Evolutionary conservation across 2,329 filamentous ascomycete species (phyloP).

Genomic region (Neurospora sp.): DNA sequence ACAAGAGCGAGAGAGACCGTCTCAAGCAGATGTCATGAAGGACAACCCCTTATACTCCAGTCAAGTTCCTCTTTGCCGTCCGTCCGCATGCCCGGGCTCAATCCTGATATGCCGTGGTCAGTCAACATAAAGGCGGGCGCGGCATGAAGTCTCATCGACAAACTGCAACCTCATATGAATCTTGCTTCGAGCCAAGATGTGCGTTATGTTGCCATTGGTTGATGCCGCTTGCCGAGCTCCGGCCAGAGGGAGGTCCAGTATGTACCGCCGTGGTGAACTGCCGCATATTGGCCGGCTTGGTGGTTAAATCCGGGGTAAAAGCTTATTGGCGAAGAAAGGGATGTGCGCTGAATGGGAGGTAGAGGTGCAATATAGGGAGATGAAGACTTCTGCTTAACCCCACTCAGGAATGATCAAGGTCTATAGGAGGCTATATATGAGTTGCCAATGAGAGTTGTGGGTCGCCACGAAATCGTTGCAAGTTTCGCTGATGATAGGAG

Average conservation of each 20-base stretch:
- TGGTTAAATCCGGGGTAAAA: constrained; percentile 13
- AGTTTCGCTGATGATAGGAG: neutral
- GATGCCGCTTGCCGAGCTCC: neutral
- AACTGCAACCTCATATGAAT: neutral
- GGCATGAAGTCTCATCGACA: neutral
- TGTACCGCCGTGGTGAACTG: constrained; percentile 4
- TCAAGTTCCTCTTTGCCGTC: neutral
- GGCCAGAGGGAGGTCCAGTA: constrained; percentile 4
- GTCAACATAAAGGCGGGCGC: neutral
- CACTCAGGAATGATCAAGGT: too few relatives aligned
- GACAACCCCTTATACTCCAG: neutral
- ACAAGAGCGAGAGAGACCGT: neutral
- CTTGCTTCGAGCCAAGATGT: neutral
- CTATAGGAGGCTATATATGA: too few relatives aligned
- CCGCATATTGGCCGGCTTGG: constrained; percentile 10
- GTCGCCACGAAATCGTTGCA: neutral
- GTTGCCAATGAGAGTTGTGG: neutral
- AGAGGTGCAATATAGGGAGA: neutral
- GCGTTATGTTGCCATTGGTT: neutral
- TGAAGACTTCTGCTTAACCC: neutral
- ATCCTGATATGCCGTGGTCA: neutral
- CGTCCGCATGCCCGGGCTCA: neutral
- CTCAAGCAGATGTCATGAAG: neutral
- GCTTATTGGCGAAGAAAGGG: neutral
- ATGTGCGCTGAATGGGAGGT: too few relatives aligned